Conservation (phyloP, 371 early-diverging fungal genomes). For the Amoeboaphelidium protococcarum region DNA sequence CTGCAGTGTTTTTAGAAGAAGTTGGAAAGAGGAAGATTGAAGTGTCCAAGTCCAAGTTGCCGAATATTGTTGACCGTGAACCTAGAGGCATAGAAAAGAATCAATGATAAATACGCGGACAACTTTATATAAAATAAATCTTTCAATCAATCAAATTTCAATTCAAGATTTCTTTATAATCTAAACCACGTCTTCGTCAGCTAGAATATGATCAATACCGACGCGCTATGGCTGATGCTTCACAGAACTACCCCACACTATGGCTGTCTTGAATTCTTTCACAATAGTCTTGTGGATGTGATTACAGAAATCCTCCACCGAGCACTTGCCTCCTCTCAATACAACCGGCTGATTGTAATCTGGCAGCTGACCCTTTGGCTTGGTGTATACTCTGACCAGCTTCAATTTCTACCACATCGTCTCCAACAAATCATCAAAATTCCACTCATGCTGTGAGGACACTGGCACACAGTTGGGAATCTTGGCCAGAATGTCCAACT, state of each 20-base stretch:
- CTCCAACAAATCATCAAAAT: slow-evolving; percentile 91
- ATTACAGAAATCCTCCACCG: slow-evolving; percentile 93
- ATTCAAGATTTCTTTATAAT: slow-evolving; percentile 42
- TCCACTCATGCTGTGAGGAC: slow-evolving; percentile 94
- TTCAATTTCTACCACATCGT: slow-evolving; percentile 78
- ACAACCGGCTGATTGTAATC: slow-evolving; percentile 94
- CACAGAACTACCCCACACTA: slow-evolving; percentile 96
- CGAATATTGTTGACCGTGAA: too few relatives aligned
- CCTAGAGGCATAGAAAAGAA: too few relatives aligned
- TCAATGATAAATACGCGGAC: too few relatives aligned
- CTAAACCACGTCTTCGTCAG: slow-evolving; percentile 98
- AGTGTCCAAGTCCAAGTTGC: too few relatives aligned
- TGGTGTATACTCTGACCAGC: slow-evolving; percentile 84
- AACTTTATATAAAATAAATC: too few relatives aligned
- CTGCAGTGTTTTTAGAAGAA: too few relatives aligned
- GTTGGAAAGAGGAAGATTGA: too few relatives aligned
- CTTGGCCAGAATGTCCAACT: slow-evolving; percentile 51
- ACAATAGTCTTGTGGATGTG: slow-evolving; percentile 90
- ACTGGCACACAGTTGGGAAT: slow-evolving; percentile 96
- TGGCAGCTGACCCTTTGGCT: slow-evolving; percentile 92
- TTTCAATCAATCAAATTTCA: too few relatives aligned
- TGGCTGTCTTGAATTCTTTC: slow-evolving; percentile 80
- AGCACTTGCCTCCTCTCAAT: slow-evolving; percentile 35
- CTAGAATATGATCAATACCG: slow-evolving; percentile 79
- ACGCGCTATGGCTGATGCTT: slow-evolving; percentile 80